A percentile compares a stretch with the other conserved stretches of the same genome.
phyloP scores from a whole-genome alignment of 1,284 basidiomycete genomes.

The Pisolithus thermaeus region DNA sequence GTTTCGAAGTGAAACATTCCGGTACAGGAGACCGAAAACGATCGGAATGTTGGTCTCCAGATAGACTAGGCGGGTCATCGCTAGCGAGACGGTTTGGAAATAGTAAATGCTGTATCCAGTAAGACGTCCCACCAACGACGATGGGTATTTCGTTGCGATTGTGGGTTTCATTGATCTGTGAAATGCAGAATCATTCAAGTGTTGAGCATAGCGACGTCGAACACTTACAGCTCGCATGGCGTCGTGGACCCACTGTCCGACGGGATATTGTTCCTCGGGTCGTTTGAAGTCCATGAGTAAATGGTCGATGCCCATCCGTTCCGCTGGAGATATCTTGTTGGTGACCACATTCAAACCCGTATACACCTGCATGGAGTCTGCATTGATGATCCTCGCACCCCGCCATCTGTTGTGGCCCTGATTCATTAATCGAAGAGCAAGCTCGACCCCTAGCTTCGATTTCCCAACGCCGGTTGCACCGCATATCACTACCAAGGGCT shows the following conservation, averaged over 20 bases:
- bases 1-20: constrained; percentile 32
- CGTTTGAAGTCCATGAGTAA: constrained; percentile 84
- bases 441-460: constrained; percentile 85
- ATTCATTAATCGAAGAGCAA: constrained; percentile 58
- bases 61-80: constrained; percentile 7
- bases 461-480: constrained; percentile 98
- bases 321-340: constrained; percentile 81
- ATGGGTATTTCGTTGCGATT: constrained; percentile 68
- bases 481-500: constrained; percentile 77
- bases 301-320: constrained; percentile 82
- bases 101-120: constrained; percentile 93
- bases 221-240: constrained; percentile 59
- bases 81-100: constrained; percentile 66
- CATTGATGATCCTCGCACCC: constrained; percentile 80
- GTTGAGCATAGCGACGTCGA: constrained; percentile 1
- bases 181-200: constrained; percentile 4
- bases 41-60: background rate
- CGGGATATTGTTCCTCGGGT: constrained; percentile 83
- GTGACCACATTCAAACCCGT: constrained; percentile 92
- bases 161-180: constrained; percentile 69
- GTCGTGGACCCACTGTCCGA: constrained; percentile 82
- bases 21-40: constrained; percentile 23
- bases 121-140: constrained; percentile 92
- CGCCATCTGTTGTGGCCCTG: constrained; percentile 35
- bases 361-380: constrained; percentile 98